These are phyloP conservation scores for Metrosideros polymorpha DNA, from an alignment of 441 rosid species.

Conservation along the genomic window DNA sequence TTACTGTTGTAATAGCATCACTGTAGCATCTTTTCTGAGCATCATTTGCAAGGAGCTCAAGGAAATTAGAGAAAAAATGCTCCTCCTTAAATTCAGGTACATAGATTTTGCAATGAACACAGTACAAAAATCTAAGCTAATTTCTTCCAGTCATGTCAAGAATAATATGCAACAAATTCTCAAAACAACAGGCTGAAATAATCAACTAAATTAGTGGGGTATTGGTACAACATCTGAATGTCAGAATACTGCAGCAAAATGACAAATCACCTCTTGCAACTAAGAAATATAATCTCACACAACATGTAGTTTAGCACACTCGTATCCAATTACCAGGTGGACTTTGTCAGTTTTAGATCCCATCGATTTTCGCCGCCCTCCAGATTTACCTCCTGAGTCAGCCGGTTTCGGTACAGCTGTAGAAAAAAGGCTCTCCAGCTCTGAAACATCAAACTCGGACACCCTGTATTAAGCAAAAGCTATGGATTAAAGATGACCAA, in stretches of 20 bases:
- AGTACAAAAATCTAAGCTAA: not conserved
- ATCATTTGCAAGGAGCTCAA: not conserved
- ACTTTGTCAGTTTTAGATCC: conserved; percentile 88
- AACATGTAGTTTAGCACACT: not conserved
- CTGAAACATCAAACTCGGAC: conserved; percentile 91
- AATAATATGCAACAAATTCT: not conserved
- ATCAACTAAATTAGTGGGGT: not conserved
- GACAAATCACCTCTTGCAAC: not conserved
- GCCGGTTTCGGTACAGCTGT: conserved; percentile 65
- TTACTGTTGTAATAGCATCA: not conserved
- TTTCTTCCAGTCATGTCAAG: not conserved
- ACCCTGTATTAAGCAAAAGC: conserved; percentile 27
- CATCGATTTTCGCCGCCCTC: conserved; percentile 54
- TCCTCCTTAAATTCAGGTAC: not conserved
- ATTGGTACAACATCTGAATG: not conserved
- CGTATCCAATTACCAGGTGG: conserved; percentile 47
- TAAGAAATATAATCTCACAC: not conserved
- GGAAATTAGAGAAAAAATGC: not conserved
- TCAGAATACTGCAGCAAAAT: not conserved
- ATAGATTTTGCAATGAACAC: not conserved
- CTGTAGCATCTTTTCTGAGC: not conserved
- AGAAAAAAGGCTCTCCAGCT: conserved; percentile 88
- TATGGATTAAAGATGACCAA: not conserved
- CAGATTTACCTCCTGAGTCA: conserved; percentile 43
- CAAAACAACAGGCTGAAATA: not conserved